Conservation (phyloP, 1,284 basidiomycete species). For the Salmacisia buchloeana region DNA sequence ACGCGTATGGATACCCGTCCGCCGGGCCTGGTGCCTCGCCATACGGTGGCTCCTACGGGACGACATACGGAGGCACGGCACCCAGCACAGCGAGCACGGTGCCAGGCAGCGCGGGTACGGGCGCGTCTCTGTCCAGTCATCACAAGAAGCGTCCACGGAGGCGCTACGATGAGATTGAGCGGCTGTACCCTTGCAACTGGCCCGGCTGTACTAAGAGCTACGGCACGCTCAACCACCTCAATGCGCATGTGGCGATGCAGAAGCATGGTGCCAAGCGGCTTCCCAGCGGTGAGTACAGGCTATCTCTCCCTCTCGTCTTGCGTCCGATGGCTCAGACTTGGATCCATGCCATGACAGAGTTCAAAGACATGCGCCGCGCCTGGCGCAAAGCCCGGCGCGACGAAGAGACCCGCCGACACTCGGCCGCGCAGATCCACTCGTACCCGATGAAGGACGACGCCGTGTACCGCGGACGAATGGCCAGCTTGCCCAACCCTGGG, state of each 20-base stretch:
- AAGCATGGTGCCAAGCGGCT: conserved; percentile 77
- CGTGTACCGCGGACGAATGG: background rate
- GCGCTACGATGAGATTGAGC: conserved; percentile 62
- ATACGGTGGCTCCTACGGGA: conserved; percentile 9
- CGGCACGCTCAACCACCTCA: conserved; percentile 82
- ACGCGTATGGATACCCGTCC: conserved; percentile 2
- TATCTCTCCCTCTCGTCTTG: background rate
- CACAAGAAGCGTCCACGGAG: conserved; percentile 39
- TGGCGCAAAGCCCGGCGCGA: conserved; percentile 92
- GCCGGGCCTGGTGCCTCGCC: background rate
- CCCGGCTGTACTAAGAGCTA: conserved; percentile 76
- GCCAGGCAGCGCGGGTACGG: conserved; percentile 8
- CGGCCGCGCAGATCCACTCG: background rate
- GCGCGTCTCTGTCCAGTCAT: background rate
- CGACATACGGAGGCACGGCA: conserved; percentile 9
- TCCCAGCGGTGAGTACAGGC: conserved; percentile 64
- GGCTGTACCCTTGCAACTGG: conserved; percentile 78
- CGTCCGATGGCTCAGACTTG: background rate
- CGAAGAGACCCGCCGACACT: conserved; percentile 48
- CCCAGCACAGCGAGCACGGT: conserved; percentile 6
- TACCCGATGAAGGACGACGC: background rate
- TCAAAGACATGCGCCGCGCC: conserved; percentile 91
- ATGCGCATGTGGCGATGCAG: conserved; percentile 88
- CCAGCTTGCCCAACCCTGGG: background rate
- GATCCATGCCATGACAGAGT: conserved; percentile 61